phyloP scores from a whole-genome alignment of 345 rosid genomes.

The Salix udensis region DNA sequence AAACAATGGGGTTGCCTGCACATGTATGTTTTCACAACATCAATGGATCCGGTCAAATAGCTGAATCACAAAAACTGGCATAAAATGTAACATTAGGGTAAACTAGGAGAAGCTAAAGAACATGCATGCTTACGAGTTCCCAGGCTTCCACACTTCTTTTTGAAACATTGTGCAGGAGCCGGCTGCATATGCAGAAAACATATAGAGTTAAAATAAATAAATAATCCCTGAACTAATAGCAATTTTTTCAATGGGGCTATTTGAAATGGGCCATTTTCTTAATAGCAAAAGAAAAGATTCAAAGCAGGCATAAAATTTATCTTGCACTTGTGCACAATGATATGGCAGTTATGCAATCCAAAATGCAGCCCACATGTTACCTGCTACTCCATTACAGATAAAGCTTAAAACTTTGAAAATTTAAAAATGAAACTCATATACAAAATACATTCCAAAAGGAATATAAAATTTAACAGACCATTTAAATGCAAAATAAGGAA shows the following conservation, averaged over 20 bases:
- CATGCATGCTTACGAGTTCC: conserved; percentile 57
- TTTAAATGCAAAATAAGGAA: too few relatives aligned
- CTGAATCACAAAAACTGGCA: neutral
- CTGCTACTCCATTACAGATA: neutral
- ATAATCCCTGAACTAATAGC: neutral
- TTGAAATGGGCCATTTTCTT: neutral
- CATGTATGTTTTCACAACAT: neutral
- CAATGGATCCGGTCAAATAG: neutral
- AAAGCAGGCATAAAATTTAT: neutral
- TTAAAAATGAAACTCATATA: too few relatives aligned
- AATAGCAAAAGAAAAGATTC: neutral
- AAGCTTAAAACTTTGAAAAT: neutral
- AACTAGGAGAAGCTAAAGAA: neutral
- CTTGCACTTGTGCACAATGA: neutral
- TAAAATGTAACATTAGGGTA: neutral
- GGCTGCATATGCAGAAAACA: conserved; percentile 43
- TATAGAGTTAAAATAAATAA: neutral
- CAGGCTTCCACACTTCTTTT: conserved; percentile 56
- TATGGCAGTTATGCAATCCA: neutral
- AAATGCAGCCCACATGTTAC: neutral
- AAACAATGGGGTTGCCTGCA: neutral
- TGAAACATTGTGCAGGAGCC: conserved; percentile 39
- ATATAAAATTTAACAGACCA: too few relatives aligned
- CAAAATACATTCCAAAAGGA: too few relatives aligned
- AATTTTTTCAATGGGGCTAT: neutral